Evolutionary conservation across 805 yeast species (phyloP), one percentile per base, ranked within the genome.

Genomic region (Wickerhamiella qilinensis): DNA sequence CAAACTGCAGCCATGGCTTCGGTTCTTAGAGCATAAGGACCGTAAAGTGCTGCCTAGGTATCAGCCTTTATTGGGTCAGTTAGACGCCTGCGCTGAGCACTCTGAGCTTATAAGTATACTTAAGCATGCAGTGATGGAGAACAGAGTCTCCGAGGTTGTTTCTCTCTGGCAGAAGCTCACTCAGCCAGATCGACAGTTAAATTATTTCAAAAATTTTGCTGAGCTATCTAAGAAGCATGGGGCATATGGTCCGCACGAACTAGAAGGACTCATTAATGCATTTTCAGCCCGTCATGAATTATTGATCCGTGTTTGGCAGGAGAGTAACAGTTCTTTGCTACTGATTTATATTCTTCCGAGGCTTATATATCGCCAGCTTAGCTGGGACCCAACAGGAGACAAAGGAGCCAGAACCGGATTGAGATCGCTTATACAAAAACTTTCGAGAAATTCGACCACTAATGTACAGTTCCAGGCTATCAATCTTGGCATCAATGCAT

Each of bases 401-500:
- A 11, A 22, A 22, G 11, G 25, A 22, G 12, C 17, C 4, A 19
- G n/a, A 6, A 20, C 11, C 2, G 33, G 25, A 12, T 20, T 30
- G 7, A 11, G 24, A 3, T 5, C 16, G n/a, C 31, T 32, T 14
- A 38, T 38, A 7, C 36, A 33, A 18, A 35, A 19, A 8, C 20
- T 38, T 15, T 20, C 27, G 15, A 14, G 7, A 4, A 6, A 9
- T 3, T 14, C 40, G 16, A 25, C 17, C 7, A 20, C 20, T 3
- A 19, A 20, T 12, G 16, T 28, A 18, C 36, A 38, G 12, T 33
- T 33, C 24, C 36, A 38, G 16, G 33, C 36, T 20, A 27, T 38
- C 9, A 38, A 33, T 18, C 16, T 27, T 9, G 36, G 33, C 3
- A 19, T 38, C 6, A 38, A 33, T 12, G 20, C 16, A 6, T 38